Evolutionary conservation across 2,329 filamentous ascomycete species (phyloP).

Genomic region (Whalleya microplaca): DNA sequence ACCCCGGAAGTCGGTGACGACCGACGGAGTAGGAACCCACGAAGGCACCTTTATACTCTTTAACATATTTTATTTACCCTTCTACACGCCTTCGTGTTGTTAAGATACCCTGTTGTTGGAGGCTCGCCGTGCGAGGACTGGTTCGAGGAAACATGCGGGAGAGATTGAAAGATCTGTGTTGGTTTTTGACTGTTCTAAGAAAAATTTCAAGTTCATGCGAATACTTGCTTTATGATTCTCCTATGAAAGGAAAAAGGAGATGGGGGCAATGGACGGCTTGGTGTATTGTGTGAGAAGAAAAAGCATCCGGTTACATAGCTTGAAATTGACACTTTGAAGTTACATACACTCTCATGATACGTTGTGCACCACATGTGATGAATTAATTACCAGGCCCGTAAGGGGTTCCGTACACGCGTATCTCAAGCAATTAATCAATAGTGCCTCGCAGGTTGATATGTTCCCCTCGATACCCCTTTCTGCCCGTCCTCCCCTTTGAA

Average conservation of each 20-base stretch:
- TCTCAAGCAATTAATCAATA: too few relatives aligned
- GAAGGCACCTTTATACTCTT: slow-evolving; percentile 27
- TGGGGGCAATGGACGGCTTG: background rate
- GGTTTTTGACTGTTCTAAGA: slow-evolving; percentile 19
- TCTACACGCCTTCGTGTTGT: slow-evolving; percentile 27
- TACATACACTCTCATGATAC: background rate
- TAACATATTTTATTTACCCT: slow-evolving; percentile 14
- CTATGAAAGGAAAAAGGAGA: slow-evolving; percentile 11
- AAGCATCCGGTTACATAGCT: slow-evolving; percentile 9
- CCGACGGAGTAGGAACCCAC: slow-evolving; percentile 21
- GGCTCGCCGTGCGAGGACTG: slow-evolving; percentile 29
- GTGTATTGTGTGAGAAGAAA: slow-evolving; percentile 6
- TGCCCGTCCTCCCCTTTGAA: too few relatives aligned
- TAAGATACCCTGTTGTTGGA: slow-evolving; percentile 32
- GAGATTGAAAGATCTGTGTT: slow-evolving; percentile 14
- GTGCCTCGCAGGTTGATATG: too few relatives aligned
- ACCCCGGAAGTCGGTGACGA: slow-evolving; percentile 23
- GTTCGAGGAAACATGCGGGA: slow-evolving; percentile 21
- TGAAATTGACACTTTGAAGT: slow-evolving; percentile 17
- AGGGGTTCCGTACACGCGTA: too few relatives aligned
- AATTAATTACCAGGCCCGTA: too few relatives aligned
- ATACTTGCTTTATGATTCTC: slow-evolving; percentile 8
- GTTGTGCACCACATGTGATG: background rate
- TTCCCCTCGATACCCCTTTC: too few relatives aligned
- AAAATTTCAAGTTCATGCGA: slow-evolving; percentile 10